Evolutionary conservation across 176 grass and related monocot species (phyloP), one percentile per base, ranked within the genome.

Genomic region (Raddia distichophylla): DNA sequence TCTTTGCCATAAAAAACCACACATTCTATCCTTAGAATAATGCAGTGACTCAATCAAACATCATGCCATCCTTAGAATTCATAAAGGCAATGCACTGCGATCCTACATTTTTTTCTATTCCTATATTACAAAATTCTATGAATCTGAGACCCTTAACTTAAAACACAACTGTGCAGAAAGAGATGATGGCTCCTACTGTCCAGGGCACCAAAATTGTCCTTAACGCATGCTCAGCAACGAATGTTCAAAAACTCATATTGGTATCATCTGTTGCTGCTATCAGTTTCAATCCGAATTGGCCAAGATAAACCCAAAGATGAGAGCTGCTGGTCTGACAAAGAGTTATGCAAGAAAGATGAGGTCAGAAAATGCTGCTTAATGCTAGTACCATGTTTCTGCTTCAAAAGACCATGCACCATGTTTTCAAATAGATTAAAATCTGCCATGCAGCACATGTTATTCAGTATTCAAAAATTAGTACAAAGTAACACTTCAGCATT

Each of bases 181-280:
- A 86, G 4, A 4, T 86, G 7, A 14, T 86, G 49, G 56, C 4
- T 46, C 83, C 83, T 42, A 62, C 84, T 17, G 74, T 90, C 0
- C 12, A 68, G 7, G 88, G 84, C 2, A 90, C 74, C 45, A 3
- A 45, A 13, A 90, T 86, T 62, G 56, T 79, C 16, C 64, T 90
- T 4, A 14, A 83, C 16, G 84, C 69, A 63, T 86, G 88, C 46
- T 59, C 73, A 7, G 19, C 69, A 3, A 22, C 7, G 2, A 69
- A 83, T 3, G 67, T 90, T 37, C 44, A 73, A 10, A 75, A 81
- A 16, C 37, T 79, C 22, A 13, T 86, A 4, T 52, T 90, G 15
- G 79, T 86, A 0, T 90, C 88, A 5, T 83, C 88, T n/a, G 20
- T 14, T 2, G 73, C 74, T 2, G 74, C 88, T 37, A n/a, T 68